phyloP scores from a whole-genome alignment of 1,139 yeast genomes.

The Candida pseudoviswanathii region DNA sequence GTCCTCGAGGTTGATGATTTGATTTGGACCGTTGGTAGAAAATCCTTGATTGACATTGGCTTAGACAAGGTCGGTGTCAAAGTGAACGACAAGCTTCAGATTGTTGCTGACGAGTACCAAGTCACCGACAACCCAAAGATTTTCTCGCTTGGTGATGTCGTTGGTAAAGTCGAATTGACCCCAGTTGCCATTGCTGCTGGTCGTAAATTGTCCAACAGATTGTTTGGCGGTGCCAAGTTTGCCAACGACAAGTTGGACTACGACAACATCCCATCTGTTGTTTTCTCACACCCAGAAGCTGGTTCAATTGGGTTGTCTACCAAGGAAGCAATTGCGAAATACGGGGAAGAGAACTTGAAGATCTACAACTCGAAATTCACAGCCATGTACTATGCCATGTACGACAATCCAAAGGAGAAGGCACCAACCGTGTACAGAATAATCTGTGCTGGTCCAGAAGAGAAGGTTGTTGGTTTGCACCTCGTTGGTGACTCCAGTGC shows the following conservation, averaged over 20 bases:
- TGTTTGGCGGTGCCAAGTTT: slow-evolving; percentile 78
- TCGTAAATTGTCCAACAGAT: slow-evolving; percentile 84
- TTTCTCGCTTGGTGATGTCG: slow-evolving; percentile 90
- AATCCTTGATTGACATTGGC: slow-evolving; percentile 71
- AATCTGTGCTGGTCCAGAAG: slow-evolving; percentile 75
- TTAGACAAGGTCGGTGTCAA: slow-evolving; percentile 76
- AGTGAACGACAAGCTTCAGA: slow-evolving; percentile 56
- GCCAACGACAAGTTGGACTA: slow-evolving; percentile 78
- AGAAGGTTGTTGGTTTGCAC: slow-evolving; percentile 94
- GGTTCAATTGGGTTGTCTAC: slow-evolving; percentile 91
- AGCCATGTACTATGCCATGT: slow-evolving; percentile 92
- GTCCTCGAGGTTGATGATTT: slow-evolving; percentile 73
- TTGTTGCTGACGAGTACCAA: slow-evolving; percentile 86
- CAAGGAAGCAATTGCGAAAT: slow-evolving; percentile 71
- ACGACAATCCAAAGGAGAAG: slow-evolving; percentile 65
- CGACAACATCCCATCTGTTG: slow-evolving; percentile 82
- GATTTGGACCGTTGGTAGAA: slow-evolving; percentile 94
- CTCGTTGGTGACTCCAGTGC: slow-evolving; percentile 87
- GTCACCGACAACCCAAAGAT: slow-evolving; percentile 71
- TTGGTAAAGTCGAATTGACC: slow-evolving; percentile 88
- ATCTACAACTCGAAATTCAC: slow-evolving; percentile 80
- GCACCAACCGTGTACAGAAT: slow-evolving; percentile 87
- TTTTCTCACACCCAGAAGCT: slow-evolving; percentile 96
- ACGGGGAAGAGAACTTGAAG: slow-evolving; percentile 80
- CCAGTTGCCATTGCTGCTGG: slow-evolving; percentile 99